phyloP scores from a whole-genome alignment of 768 basidiomycete species.

The Candolleomyces efflorescens region DNA sequence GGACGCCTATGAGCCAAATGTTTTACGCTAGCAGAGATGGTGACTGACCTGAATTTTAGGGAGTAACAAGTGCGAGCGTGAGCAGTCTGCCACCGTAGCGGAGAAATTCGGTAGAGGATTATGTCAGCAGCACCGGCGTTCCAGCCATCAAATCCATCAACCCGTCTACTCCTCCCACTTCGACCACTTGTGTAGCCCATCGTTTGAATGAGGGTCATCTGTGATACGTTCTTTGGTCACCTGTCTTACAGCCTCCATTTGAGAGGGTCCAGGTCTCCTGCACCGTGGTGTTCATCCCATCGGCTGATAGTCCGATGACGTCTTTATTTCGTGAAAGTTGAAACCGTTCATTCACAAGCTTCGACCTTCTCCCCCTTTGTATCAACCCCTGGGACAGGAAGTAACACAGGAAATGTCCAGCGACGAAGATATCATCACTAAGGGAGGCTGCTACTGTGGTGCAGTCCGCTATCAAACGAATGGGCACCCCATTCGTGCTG shows the following conservation, averaged over 20 bases:
- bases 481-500: conserved; percentile 48
- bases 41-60: conserved; percentile 32
- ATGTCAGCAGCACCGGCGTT: conserved; percentile 24
- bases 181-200: neutral
- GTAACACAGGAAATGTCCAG: neutral
- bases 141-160: neutral
- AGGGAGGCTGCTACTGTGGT: conserved; percentile 60
- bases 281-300: neutral
- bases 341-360: neutral
- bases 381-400: neutral
- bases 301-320: neutral
- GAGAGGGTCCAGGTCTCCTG: too few relatives aligned
- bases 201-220: neutral
- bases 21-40: neutral
- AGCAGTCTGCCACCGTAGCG: conserved; percentile 24
- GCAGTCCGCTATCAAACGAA: conserved; percentile 41
- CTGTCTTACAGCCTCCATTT: neutral
- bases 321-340: neutral
- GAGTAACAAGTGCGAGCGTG: conserved; percentile 15
- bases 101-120: conserved; percentile 43
- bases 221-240: too few relatives aligned
- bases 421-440: neutral
- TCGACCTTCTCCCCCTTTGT: neutral
- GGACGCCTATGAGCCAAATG: neutral
- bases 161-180: neutral